Conservation (phyloP, 768 basidiomycete species). For the Postia placenta region DNA sequence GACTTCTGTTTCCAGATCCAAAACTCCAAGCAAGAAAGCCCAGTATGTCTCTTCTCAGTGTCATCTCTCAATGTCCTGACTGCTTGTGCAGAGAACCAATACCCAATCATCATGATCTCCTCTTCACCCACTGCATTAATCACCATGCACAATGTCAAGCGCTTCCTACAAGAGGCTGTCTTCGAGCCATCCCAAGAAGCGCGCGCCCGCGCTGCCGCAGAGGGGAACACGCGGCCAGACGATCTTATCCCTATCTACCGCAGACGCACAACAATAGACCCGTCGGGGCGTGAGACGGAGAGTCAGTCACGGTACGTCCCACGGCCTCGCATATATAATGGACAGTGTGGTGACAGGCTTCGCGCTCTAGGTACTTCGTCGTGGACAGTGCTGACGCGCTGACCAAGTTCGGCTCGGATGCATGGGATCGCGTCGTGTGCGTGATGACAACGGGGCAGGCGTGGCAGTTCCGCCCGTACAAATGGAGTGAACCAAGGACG, state of each 20-base stretch:
- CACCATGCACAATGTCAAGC: slow-evolving; percentile 96
- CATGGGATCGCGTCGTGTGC: slow-evolving; percentile 96
- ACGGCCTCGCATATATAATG: neutral
- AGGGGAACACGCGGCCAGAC: slow-evolving; percentile 70
- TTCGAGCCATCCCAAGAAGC: slow-evolving; percentile 78
- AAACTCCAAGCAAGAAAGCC: slow-evolving; percentile 67
- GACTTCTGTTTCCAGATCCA: slow-evolving; percentile 30
- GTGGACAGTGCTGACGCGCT: slow-evolving; percentile 92
- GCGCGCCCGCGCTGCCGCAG: slow-evolving; percentile 56
- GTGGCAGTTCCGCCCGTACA: slow-evolving; percentile 97
- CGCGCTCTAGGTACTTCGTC: slow-evolving; percentile 59
- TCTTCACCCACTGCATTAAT: slow-evolving; percentile 92
- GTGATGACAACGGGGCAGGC: slow-evolving; percentile 98
- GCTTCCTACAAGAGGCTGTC: slow-evolving; percentile 81
- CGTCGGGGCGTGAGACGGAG: slow-evolving; percentile 53
- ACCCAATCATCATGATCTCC: slow-evolving; percentile 96
- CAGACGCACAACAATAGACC: slow-evolving; percentile 65
- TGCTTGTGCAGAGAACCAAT: slow-evolving; percentile 55
- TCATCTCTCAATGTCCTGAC: neutral
- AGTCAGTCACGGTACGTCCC: slow-evolving; percentile 28
- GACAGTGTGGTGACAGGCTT: too few relatives aligned
- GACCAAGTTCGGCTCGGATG: slow-evolving; percentile 85
- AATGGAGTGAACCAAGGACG: slow-evolving; percentile 90
- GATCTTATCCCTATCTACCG: slow-evolving; percentile 88
- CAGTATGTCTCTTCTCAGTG: slow-evolving; percentile 36